Conservation (phyloP, 2,329 filamentous ascomycete genomes). For the Neopestalotiopsis rosae region DNA sequence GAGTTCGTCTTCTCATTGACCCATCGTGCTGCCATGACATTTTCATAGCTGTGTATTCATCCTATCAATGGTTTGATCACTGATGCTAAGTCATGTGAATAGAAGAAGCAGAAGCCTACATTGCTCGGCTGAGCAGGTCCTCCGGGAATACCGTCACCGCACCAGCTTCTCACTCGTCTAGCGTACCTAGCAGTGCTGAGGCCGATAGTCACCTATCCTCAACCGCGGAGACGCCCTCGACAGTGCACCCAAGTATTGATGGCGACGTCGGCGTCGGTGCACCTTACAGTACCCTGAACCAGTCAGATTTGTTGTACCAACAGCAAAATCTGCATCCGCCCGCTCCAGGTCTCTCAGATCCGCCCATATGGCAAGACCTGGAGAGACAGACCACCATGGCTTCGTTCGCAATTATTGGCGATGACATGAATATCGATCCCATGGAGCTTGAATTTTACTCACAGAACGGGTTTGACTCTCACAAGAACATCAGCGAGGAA, state of each 20-base stretch:
- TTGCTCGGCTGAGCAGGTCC: background rate
- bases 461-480: background rate
- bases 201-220: background rate
- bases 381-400: background rate
- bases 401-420: background rate
- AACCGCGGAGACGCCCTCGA: background rate
- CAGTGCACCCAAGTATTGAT: background rate
- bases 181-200: background rate
- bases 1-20: background rate
- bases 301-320: slow-evolving; percentile 1
- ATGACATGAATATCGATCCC: slow-evolving; percentile 11
- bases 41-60: background rate
- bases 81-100: background rate
- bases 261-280: background rate
- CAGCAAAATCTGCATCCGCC: slow-evolving; percentile 1
- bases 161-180: background rate
- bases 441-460: background rate
- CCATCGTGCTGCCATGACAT: background rate
- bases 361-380: background rate
- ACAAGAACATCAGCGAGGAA: slow-evolving; percentile 7
- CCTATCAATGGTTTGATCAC: background rate
- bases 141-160: background rate
- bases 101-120: slow-evolving; percentile 15
- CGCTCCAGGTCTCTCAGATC: background rate
- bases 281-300: background rate